phyloP scores from a whole-genome alignment of 441 rosid genomes.

The Adansonia grandidieri region DNA sequence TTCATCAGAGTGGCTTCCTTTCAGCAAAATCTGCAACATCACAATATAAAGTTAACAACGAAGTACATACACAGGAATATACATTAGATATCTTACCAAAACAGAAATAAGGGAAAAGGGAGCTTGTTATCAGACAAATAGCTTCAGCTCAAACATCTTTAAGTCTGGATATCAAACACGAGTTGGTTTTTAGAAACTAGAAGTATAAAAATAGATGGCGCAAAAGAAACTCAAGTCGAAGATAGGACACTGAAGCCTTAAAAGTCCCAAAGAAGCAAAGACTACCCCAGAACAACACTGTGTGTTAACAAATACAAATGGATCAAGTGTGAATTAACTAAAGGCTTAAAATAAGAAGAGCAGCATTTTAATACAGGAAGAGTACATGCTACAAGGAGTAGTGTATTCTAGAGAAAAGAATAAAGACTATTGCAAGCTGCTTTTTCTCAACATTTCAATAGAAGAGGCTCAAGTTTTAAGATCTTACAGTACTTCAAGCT shows the following conservation, averaged over 20 bases:
- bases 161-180: slow-evolving; percentile 1
- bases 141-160: neutral
- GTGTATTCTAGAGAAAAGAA: neutral
- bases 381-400: neutral
- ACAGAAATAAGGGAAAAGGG: neutral
- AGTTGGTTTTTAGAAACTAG: slow-evolving; percentile 14
- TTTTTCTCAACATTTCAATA: slow-evolving; percentile 18
- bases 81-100: neutral
- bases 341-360: neutral
- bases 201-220: slow-evolving; percentile 1
- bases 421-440: slow-evolving; percentile 14
- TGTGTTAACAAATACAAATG: neutral
- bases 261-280: slow-evolving; percentile 1
- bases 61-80: neutral
- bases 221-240: slow-evolving; percentile 23
- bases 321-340: neutral
- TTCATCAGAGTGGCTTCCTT: slow-evolving; percentile 81
- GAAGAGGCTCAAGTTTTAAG: neutral
- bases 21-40: slow-evolving; percentile 77
- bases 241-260: neutral
- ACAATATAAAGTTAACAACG: slow-evolving; percentile 9
- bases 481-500: slow-evolving; percentile 7
- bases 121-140: slow-evolving; percentile 8
- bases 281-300: slow-evolving; percentile 6
- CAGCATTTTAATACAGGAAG: neutral